Evolutionary conservation across 1,284 basidiomycete species (phyloP), one percentile per base, ranked within the genome.

Genomic region (Fomitopsis betulina): DNA sequence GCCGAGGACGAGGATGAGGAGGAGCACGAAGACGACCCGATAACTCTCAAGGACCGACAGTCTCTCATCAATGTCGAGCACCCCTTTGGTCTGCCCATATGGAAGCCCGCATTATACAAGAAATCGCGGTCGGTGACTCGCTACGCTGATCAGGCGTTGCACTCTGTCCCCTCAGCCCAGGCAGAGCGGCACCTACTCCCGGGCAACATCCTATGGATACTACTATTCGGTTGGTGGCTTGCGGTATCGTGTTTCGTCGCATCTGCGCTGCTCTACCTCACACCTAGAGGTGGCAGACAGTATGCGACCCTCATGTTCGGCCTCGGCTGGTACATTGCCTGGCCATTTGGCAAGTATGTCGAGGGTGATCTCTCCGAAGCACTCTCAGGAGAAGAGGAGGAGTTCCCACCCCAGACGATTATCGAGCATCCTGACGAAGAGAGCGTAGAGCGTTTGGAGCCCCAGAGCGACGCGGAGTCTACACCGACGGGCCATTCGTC

Each of bases 261-360:
- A 51, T 87, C 92, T 1, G 80, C 78, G 23, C 37, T 97, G 12
- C 75, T 98, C 30, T 90, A 85, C 68, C 62, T 91, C 47, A 75
- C 91, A 19, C 92, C 96, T 17, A 75, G 81, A 53, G 96, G 96
- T 15, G 93, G 94, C 19, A 83, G 79, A 56, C 85, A 86, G 47
- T 99, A 98, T 70, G 87, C 93, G 2, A 85, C 84, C n/a, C 84
- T 98, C 21, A 77, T 97, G 2, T 94, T 88, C 68, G 97, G 96
- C 23, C 77, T 99, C 12, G 96, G 93, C 1, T 96, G 94, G 87
- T 99, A 99, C 73, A 84, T 99, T 58, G 84, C 88, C 37, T 99
- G 97, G 97, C 97, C 97, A 1, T 99, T 99, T 71, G 96, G 94
- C 38, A 98, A 98, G 73, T 99, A 98, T 69, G 94, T 99, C 58